These are phyloP conservation scores for Myrica gale DNA, from an alignment of 306 rosid species.

Conservation along the genomic window DNA sequence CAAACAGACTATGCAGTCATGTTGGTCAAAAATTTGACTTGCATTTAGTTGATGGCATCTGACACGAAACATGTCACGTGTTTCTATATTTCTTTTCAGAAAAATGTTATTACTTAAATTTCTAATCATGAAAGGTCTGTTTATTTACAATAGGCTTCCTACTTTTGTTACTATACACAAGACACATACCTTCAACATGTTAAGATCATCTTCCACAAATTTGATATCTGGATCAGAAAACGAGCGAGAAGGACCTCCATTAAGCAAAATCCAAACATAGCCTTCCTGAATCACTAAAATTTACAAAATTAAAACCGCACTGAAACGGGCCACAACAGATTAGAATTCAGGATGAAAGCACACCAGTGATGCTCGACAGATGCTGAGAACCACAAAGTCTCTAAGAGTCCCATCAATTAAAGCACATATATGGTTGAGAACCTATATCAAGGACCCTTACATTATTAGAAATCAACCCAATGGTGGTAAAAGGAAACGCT, in stretches of 20 bases:
- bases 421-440: conserved; percentile 46
- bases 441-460: conserved; percentile 29
- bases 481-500: conserved; percentile 11
- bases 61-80: neutral
- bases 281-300: conserved; percentile 44
- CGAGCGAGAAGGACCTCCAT: conserved; percentile 63
- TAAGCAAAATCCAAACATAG: conserved; percentile 52
- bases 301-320: conserved; percentile 7
- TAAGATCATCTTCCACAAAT: conserved; percentile 45
- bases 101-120: neutral
- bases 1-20: neutral
- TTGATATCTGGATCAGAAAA: conserved; percentile 45
- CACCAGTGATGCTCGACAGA: conserved; percentile 56
- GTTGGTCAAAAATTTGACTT: neutral
- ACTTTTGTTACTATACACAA: neutral
- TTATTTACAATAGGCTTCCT: neutral
- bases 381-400: conserved; percentile 47
- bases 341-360: conserved; percentile 11
- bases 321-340: conserved; percentile 1
- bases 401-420: conserved; percentile 46
- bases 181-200: conserved; percentile 40
- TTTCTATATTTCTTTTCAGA: neutral
- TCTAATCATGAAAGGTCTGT: conserved; percentile 1
- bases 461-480: conserved; percentile 12
- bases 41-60: conserved; percentile 6